Conservation (phyloP, 1,139 yeast genomes). For the Saccharomyces hybrid region DNA sequence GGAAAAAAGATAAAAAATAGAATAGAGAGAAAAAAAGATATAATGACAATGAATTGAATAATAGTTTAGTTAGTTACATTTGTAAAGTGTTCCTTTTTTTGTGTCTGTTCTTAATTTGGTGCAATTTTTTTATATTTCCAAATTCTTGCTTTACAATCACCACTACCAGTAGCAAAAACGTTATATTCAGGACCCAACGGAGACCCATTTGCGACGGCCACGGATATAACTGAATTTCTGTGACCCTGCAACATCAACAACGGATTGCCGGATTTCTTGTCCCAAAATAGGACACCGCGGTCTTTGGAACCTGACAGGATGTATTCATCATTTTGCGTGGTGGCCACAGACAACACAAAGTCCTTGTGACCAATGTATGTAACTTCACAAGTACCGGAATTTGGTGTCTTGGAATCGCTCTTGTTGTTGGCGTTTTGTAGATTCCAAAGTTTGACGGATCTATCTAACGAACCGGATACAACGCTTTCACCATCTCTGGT, state of each 20-base stretch:
- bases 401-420: conserved; percentile 23
- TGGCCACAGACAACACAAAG: conserved; percentile 87
- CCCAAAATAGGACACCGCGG: conserved; percentile 97
- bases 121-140: conserved; percentile 52
- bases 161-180: conserved; percentile 93
- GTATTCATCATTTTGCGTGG: conserved; percentile 89
- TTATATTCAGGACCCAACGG: conserved; percentile 50
- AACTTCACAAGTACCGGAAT: conserved; percentile 68
- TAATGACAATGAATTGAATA: not conserved
- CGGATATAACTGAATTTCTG: conserved; percentile 90
- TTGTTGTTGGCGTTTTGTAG: conserved; percentile 43
- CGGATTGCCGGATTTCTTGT: conserved; percentile 84
- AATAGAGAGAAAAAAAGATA: not conserved
- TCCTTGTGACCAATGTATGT: conserved; percentile 96
- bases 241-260: conserved; percentile 95
- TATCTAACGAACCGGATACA: conserved; percentile 90
- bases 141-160: conserved; percentile 94
- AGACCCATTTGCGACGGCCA: conserved; percentile 75
- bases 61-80: not conserved
- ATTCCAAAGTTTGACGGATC: conserved; percentile 95
- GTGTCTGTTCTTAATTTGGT: conserved; percentile 1
- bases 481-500: conserved; percentile 88
- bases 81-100: conserved; percentile 1
- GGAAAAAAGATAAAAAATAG: not conserved
- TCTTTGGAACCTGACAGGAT: conserved; percentile 93